A percentile compares a stretch with the other conserved stretches of the same genome.
Conservation (phyloP, 2,329 filamentous ascomycete species). For the Colletotrichum sp. region DNA sequence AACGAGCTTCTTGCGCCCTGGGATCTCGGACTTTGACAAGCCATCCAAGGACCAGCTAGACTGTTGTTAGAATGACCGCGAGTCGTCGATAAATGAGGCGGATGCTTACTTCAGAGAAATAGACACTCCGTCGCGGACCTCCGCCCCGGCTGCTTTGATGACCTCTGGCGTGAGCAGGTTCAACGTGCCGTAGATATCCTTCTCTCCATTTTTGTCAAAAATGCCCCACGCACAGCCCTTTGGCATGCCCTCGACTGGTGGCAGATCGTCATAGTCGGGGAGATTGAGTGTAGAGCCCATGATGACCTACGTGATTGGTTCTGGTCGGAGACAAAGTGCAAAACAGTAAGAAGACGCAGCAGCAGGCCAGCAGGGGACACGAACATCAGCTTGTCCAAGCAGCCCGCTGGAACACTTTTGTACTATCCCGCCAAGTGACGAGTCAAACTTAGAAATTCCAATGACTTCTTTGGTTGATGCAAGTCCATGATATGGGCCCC, state of each 20-base stretch:
- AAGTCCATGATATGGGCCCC: not conserved
- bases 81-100: not conserved
- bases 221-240: slow-evolving; percentile 58
- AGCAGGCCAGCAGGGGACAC: rapidly evolving
- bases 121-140: slow-evolving; percentile 52
- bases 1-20: slow-evolving; percentile 36
- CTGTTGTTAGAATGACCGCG: not conserved
- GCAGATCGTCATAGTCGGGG: slow-evolving; percentile 50
- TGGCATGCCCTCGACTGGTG: slow-evolving; percentile 46
- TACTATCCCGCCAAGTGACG: not conserved
- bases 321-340: not conserved
- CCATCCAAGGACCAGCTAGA: slow-evolving; percentile 48
- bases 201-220: slow-evolving; percentile 54
- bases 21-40: slow-evolving; percentile 37
- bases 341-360: not conserved
- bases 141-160: slow-evolving; percentile 42
- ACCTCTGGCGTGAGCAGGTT: slow-evolving; percentile 56
- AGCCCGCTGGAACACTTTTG: too few species aligned
- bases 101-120: slow-evolving; percentile 55
- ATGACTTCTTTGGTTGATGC: not conserved
- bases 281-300: slow-evolving; percentile 25
- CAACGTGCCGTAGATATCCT: slow-evolving; percentile 55
- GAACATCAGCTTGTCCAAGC: not conserved
- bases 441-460: not conserved
- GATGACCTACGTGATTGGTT: rapidly evolving